A percentile compares a stretch with the other conserved stretches of the same genome.
Conservation (phyloP, 139 green algal genomes). For the Mychonastes homosphaera region DNA sequence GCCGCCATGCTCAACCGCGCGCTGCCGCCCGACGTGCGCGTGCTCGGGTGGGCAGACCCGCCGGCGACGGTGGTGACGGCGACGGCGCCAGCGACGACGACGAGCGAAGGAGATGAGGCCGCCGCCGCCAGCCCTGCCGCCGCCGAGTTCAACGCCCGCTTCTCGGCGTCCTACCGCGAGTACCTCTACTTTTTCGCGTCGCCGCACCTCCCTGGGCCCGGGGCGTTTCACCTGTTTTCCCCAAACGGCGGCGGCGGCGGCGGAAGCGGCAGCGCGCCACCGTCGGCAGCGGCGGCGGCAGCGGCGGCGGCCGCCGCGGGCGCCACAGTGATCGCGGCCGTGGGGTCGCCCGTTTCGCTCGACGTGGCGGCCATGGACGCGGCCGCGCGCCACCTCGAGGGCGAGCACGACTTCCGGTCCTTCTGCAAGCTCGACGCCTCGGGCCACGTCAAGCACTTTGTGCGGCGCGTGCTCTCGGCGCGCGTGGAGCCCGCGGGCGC, state of each 20-base stretch:
- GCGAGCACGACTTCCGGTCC: slow-evolving; percentile 90
- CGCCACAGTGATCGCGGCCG: not conserved
- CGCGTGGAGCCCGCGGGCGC: not conserved
- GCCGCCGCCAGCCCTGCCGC: not conserved
- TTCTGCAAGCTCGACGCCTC: slow-evolving; percentile 77
- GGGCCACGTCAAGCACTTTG: not conserved
- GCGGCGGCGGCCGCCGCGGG: not conserved
- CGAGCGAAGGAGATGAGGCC: not conserved
- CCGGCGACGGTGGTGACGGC: not conserved
- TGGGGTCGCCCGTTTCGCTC: no score
- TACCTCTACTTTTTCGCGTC: slow-evolving; percentile 98
- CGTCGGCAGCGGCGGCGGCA: not conserved
- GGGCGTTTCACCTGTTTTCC: no score
- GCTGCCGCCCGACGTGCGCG: slow-evolving; percentile 54
- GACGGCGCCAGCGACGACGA: not conserved
- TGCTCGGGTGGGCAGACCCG: slow-evolving; percentile 69
- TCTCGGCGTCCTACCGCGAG: slow-evolving; percentile 49
- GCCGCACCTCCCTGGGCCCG: no score
- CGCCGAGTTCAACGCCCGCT: slow-evolving; percentile 35
- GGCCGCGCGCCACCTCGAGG: slow-evolving; percentile 59
- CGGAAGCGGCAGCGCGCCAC: not conserved
- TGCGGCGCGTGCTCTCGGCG: not conserved
- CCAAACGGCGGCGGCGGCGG: not conserved
- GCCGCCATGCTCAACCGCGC: slow-evolving; percentile 53
- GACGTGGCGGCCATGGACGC: slow-evolving; percentile 65